phyloP scores from a whole-genome alignment of 1,139 yeast genomes.

The Sporopachydermia cereana region DNA sequence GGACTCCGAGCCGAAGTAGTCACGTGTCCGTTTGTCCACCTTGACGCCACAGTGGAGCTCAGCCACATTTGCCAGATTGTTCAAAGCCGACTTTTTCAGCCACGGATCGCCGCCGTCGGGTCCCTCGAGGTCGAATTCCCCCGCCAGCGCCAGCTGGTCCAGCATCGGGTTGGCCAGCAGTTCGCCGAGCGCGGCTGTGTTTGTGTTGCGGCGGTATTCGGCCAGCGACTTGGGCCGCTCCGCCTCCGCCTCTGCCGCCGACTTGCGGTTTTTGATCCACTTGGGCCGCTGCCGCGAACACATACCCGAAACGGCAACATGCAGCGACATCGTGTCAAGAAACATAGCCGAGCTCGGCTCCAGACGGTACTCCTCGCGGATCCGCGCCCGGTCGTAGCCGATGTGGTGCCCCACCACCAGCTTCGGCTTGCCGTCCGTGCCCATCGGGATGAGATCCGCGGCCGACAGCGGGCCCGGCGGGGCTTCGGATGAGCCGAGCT shows the following conservation, averaged over 20 bases:
- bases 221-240: conserved; percentile 13
- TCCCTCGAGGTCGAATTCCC: conserved; percentile 13
- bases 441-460: conserved; percentile 68
- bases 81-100: conserved; percentile 65
- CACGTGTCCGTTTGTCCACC: conserved; percentile 58
- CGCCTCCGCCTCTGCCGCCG: not conserved
- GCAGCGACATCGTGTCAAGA: conserved; percentile 87
- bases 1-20: conserved; percentile 46
- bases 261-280: conserved; percentile 41
- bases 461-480: conserved; percentile 62
- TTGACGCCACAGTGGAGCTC: conserved; percentile 62
- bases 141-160: not conserved
- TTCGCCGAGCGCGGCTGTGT: conserved; percentile 6
- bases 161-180: conserved; percentile 2
- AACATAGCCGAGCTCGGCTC: conserved; percentile 60
- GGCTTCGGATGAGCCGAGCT: conserved; percentile 32
- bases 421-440: conserved; percentile 32
- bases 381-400: conserved; percentile 81
- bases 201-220: conserved; percentile 15
- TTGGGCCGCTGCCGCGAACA: conserved; percentile 82
- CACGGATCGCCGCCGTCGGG: conserved; percentile 46
- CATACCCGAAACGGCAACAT: conserved; percentile 84
- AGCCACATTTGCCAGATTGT: conserved; percentile 75
- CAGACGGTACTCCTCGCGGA: conserved; percentile 71
- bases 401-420: conserved; percentile 83